phyloP scores from a whole-genome alignment of 2,329 filamentous ascomycete species.

The Phyllosticta paracitricarpa region DNA sequence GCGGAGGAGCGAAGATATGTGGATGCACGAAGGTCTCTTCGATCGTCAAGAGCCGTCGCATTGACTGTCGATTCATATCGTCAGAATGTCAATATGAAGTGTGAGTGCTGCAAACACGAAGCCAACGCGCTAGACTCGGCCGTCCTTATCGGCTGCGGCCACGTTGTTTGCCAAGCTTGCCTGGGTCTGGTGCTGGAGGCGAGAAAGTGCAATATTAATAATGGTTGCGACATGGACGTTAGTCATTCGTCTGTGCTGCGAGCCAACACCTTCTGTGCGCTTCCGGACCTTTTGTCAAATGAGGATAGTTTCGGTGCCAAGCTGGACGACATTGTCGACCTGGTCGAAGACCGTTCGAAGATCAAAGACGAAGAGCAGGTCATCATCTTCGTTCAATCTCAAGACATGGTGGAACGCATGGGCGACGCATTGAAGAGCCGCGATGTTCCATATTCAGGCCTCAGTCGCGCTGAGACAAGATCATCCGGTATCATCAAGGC shows the following conservation, averaged over 20 bases:
- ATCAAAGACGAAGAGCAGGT: constrained; percentile 36
- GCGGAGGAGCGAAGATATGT: background rate
- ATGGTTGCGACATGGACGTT: constrained; percentile 31
- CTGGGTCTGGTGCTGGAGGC: constrained; percentile 17
- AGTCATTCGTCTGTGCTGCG: constrained; percentile 30
- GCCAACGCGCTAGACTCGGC: background rate
- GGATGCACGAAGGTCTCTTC: constrained; percentile 14
- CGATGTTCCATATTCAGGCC: constrained; percentile 26
- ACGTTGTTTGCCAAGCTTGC: constrained; percentile 39
- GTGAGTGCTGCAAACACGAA: background rate
- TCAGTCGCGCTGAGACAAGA: constrained; percentile 20
- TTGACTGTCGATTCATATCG: background rate
- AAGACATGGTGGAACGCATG: constrained; percentile 33
- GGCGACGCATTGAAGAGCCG: constrained; percentile 21
- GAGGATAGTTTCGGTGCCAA: constrained; percentile 33
- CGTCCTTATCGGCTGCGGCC: constrained; percentile 16
- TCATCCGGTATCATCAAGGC: background rate
- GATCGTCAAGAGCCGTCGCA: constrained; percentile 13
- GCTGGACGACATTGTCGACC: constrained; percentile 34
- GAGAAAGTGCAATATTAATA: constrained; percentile 27
- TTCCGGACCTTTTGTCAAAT: constrained; percentile 11
- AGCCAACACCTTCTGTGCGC: constrained; percentile 25
- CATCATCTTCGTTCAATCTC: constrained; percentile 47
- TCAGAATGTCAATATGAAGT: background rate
- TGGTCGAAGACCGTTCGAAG: constrained; percentile 32